Evolutionary conservation across 225 moss, liverwort and hornwort species (phyloP).

Genomic region (Bryoerythrophyllum caledonicum): DNA sequence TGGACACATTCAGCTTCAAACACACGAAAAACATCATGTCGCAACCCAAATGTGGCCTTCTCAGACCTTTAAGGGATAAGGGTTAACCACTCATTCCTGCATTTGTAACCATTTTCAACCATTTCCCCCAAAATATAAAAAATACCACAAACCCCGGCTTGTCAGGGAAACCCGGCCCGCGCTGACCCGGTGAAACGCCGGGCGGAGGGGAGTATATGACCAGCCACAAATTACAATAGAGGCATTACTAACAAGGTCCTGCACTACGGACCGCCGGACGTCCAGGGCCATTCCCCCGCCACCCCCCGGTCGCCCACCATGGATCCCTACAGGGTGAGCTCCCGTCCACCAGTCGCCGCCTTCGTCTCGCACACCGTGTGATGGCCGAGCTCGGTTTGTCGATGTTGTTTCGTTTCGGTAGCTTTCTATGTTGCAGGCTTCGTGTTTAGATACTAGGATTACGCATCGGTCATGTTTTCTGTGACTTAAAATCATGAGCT

Average conservation of each 20-base stretch:
- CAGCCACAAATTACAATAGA: not conserved
- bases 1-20: too few relatives aligned
- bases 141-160: too few relatives aligned
- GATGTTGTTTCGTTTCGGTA: not conserved
- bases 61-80: too few relatives aligned
- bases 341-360: constrained; percentile 11
- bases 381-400: too few relatives aligned
- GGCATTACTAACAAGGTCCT: not conserved
- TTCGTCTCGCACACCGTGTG: not conserved
- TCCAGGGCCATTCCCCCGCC: not conserved
- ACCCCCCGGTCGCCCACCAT: constrained; percentile 24
- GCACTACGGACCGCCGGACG: not conserved
- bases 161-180: too few relatives aligned
- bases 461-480: not conserved
- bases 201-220: constrained; percentile 10
- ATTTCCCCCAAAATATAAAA: too few relatives aligned
- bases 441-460: not conserved
- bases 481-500: not conserved
- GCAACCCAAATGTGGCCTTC: too few relatives aligned
- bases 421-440: not conserved
- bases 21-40: too few relatives aligned
- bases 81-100: too few relatives aligned
- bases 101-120: too few relatives aligned
- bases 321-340: constrained; percentile 71
- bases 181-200: constrained; percentile 14